Evolutionary conservation across 2,329 filamentous ascomycete species (phyloP), one percentile per base, ranked within the genome.

Genomic region (Colletotrichum sp.): DNA sequence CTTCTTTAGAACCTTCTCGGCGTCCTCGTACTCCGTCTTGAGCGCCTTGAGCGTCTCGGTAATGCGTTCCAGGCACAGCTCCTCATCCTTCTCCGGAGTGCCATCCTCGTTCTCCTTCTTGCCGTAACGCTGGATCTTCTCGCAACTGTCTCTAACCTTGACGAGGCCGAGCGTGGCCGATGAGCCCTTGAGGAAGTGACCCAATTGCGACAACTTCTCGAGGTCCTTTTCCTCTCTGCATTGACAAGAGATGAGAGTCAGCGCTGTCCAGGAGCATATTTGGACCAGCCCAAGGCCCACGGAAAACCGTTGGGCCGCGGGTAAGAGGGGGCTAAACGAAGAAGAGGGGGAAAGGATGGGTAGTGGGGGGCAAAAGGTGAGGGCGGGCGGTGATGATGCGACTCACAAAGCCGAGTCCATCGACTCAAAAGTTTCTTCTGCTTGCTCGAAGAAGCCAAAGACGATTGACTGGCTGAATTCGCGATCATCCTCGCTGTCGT

Each of bases 151-250:
- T 84, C 95, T 95, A 81, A 99, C 94, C 85, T 98, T 98, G 81
- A 91, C 93, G 71, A 99, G 91, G 61, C 97, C 97, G 70, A 99
- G 91, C 6, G 97, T 98, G 52, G 97, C 96, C 10, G 96, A 98
- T 8, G 96, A 99, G 76, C 97, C 97, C 87, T 99, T 99, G 80
- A 99, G 90, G 87, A 98, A 99, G 86, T 99, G 97, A 57, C 97
- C 97, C 36, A 98, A 92, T 69, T 91, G 90, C 39, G 95, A 98
- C 48, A 99, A 92, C 79, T 92, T 88, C n/a, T 87, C 85, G 73
- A 99, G 92, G 75, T 98, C 89, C 81, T 91, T 89, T 3, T 90
- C 84, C 79, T 92, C 85, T 78, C 96, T 98, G 82, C 12, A 57
- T 59, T 43, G 55, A 55, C 74, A 73, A 61, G 12, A 76, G 55